phyloP scores from a whole-genome alignment of 192 early-diverging fungal species.

The Coemansia sp. region DNA sequence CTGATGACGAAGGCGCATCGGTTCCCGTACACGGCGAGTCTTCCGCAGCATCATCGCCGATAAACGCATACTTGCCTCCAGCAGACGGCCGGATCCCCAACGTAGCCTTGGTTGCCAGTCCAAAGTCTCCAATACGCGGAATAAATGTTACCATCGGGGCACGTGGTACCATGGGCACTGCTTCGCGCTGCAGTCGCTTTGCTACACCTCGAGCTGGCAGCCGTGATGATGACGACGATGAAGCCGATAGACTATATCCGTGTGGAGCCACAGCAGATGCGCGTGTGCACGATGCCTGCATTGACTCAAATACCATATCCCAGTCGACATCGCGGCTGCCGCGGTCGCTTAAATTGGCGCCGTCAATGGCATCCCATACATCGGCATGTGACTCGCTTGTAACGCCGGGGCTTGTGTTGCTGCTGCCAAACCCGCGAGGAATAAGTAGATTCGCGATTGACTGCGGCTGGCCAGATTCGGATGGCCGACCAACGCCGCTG shows the following conservation, averaged over 20 bases:
- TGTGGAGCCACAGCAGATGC: slow-evolving; percentile 5
- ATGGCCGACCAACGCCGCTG: slow-evolving; percentile 29
- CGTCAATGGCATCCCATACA: slow-evolving; percentile 37
- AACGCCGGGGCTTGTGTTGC: too few species aligned
- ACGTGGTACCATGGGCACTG: background rate
- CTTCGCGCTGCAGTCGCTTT: slow-evolving; percentile 7
- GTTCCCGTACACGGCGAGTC: slow-evolving; percentile 9
- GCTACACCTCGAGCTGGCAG: background rate
- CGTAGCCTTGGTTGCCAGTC: slow-evolving; percentile 72
- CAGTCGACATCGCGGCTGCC: slow-evolving; percentile 40
- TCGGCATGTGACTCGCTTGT: slow-evolving; percentile 22
- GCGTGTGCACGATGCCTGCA: slow-evolving; percentile 4
- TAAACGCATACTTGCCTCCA: slow-evolving; percentile 37
- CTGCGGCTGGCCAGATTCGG: background rate
- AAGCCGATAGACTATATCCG: slow-evolving; percentile 1
- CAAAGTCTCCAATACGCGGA: slow-evolving; percentile 90
- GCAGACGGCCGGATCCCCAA: slow-evolving; percentile 22
- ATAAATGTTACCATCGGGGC: slow-evolving; percentile 34
- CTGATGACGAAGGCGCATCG: slow-evolving; percentile 68
- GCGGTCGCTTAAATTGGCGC: slow-evolving; percentile 34
- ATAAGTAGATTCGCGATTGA: background rate
- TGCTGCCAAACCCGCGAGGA: too few species aligned
- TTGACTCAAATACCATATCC: slow-evolving; percentile 43
- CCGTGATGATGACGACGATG: slow-evolving; percentile 2
- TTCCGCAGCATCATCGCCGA: background rate